A percentile compares a stretch with the other conserved stretches of the same genome.
Conservation (phyloP, 257 asterid species). For the Solanum piurae region DNA sequence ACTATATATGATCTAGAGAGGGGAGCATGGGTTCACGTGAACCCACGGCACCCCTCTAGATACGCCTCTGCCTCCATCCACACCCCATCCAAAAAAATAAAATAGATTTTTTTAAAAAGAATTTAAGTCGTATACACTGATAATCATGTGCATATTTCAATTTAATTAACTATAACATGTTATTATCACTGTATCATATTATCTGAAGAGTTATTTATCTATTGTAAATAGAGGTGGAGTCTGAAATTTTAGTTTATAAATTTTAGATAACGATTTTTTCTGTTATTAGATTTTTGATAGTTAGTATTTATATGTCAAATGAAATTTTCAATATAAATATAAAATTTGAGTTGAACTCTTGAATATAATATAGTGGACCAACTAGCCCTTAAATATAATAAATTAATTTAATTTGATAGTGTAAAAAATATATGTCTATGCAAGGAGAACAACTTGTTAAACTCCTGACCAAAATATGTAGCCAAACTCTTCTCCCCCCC, state of each 20-base stretch:
- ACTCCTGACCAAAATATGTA: too few species aligned
- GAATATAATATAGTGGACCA: background rate
- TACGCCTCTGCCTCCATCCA: background rate
- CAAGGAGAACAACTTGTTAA: background rate
- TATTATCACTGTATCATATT: background rate
- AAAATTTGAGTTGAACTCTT: background rate
- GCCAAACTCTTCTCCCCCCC: too few species aligned
- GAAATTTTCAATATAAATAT: background rate
- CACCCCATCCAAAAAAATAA: background rate
- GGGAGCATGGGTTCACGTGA: too few species aligned
- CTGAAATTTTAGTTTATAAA: background rate
- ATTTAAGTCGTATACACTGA: background rate
- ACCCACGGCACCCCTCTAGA: too few species aligned
- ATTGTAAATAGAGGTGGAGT: background rate
- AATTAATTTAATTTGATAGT: background rate
- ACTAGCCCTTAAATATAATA: background rate
- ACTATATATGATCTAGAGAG: too few species aligned
- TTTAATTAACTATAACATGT: background rate
- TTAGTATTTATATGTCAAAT: background rate
- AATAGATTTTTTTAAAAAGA: background rate
- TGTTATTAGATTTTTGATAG: background rate
- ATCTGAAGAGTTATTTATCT: background rate
- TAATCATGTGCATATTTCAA: background rate
- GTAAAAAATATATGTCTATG: background rate
- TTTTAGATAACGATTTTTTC: too few species aligned